Evolutionary conservation across 2,329 filamentous ascomycete genomes (phyloP).

Genomic region (Leptosphaerulina australis): DNA sequence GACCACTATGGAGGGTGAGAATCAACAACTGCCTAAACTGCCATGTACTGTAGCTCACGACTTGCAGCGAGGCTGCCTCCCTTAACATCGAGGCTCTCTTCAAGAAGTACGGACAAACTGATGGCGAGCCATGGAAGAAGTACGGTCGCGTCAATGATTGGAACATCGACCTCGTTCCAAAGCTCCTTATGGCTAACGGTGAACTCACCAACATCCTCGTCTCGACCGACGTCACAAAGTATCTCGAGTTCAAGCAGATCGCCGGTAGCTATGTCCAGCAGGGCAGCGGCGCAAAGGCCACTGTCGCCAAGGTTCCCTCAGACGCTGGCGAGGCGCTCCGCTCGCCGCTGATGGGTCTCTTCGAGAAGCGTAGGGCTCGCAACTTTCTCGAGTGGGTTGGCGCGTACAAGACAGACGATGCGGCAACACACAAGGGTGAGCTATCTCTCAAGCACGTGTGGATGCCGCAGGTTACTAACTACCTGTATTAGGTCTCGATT

Average conservation of each 20-base stretch:
- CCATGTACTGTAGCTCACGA: constrained; percentile 31
- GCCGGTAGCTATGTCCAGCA: constrained; percentile 97
- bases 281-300: constrained; percentile 78
- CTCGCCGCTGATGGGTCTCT: constrained; percentile 94
- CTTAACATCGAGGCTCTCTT: constrained; percentile 94
- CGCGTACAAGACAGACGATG: constrained; percentile 79
- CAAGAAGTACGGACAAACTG: constrained; percentile 91
- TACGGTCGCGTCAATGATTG: constrained; percentile 97
- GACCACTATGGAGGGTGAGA: constrained; percentile 97
- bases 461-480: constrained; percentile 3
- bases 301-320: constrained; percentile 94
- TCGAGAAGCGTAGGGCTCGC: constrained; percentile 97
- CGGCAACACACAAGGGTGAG: constrained; percentile 86
- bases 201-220: constrained; percentile 98
- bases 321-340: constrained; percentile 85
- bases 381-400: constrained; percentile 96
- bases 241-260: constrained; percentile 67
- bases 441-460: constrained; percentile 3
- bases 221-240: constrained; percentile 75
- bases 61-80: constrained; percentile 82
- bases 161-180: constrained; percentile 98
- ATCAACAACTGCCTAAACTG: neutral
- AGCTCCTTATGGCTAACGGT: constrained; percentile 97
- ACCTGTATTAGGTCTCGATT: constrained; percentile 67
- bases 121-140: constrained; percentile 94